These are phyloP conservation scores for Planoprotostelium fungivorum DNA, from an alignment of 78 protist genomes.

Conservation along the genomic window DNA sequence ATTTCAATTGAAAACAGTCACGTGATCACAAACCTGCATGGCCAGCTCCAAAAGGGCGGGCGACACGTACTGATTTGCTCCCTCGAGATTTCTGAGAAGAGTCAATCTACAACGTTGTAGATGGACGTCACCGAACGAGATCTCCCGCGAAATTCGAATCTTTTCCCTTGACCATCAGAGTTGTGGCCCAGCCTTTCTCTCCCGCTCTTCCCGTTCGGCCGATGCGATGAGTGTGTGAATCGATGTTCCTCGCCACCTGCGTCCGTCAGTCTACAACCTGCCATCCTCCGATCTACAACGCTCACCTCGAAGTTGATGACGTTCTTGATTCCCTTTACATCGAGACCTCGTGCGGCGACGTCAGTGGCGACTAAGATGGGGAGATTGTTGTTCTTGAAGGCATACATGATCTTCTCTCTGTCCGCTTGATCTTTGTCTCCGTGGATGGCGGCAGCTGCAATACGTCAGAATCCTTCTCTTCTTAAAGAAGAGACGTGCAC, in stretches of 20 bases:
- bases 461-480: not conserved
- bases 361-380: constrained; percentile 78
- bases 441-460: constrained; percentile 55
- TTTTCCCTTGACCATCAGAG: constrained; percentile 33
- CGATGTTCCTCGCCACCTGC: constrained; percentile 65
- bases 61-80: constrained; percentile 51
- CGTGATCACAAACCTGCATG: constrained; percentile 6
- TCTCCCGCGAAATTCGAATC: constrained; percentile 53
- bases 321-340: constrained; percentile 53
- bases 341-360: constrained; percentile 85
- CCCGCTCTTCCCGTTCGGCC: constrained; percentile 92
- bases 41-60: constrained; percentile 50
- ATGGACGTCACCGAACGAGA: constrained; percentile 35
- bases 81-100: constrained; percentile 16
- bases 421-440: constrained; percentile 76
- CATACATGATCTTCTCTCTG: constrained; percentile 18
- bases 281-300: too few species aligned
- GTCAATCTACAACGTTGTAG: constrained; percentile 2
- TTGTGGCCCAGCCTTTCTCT: constrained; percentile 60
- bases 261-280: too few species aligned
- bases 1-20: not conserved
- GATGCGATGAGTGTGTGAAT: constrained; percentile 84
- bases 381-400: constrained; percentile 31
- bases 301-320: constrained; percentile 82
- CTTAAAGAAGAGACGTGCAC: not conserved